Evolutionary conservation across 768 basidiomycete species (phyloP).

Genomic region (Paxillus ammoniavirescens): DNA sequence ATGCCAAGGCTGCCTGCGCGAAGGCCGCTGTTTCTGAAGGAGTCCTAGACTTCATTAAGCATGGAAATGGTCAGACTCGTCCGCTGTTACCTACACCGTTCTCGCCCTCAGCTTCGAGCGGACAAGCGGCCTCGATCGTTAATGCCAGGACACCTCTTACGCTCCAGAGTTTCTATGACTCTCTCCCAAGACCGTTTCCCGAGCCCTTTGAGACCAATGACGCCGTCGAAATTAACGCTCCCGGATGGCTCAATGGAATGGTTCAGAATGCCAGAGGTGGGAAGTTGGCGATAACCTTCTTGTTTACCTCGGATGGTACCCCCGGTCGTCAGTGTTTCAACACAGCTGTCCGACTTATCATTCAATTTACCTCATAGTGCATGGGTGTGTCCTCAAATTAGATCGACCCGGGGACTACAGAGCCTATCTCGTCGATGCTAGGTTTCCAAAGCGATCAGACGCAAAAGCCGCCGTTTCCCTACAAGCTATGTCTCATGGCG

Average conservation of each 20-base stretch:
- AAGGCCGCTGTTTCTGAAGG: conserved; percentile 50
- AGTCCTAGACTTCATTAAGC: conserved; percentile 57
- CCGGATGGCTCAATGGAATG: conserved; percentile 50
- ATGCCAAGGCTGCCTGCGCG: conserved; percentile 56
- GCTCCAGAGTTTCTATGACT: conserved; percentile 60
- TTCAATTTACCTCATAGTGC: conserved; percentile 36
- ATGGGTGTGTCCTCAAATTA: conserved; percentile 63
- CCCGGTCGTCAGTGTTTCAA: conserved; percentile 43
- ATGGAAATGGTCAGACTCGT: conserved; percentile 49
- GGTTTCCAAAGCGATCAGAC: conserved; percentile 57
- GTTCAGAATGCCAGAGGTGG: conserved; percentile 54
- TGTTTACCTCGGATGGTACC: conserved; percentile 42
- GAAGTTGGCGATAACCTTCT: conserved; percentile 41
- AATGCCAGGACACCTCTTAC: conserved; percentile 30
- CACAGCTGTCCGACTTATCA: not conserved
- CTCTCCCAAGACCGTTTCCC: conserved; percentile 63
- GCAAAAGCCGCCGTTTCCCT: conserved; percentile 71
- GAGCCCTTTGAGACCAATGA: conserved; percentile 47
- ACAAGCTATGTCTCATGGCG: conserved; percentile 61
- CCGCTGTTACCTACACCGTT: conserved; percentile 28
- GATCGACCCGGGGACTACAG: conserved; percentile 49
- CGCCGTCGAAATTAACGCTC: conserved; percentile 52
- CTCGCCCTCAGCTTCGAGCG: conserved; percentile 1
- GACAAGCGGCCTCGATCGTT: conserved; percentile 3
- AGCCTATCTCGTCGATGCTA: conserved; percentile 63